phyloP scores from a whole-genome alignment of 2,329 filamentous ascomycete species.

The Neoarthrinium moseri region DNA sequence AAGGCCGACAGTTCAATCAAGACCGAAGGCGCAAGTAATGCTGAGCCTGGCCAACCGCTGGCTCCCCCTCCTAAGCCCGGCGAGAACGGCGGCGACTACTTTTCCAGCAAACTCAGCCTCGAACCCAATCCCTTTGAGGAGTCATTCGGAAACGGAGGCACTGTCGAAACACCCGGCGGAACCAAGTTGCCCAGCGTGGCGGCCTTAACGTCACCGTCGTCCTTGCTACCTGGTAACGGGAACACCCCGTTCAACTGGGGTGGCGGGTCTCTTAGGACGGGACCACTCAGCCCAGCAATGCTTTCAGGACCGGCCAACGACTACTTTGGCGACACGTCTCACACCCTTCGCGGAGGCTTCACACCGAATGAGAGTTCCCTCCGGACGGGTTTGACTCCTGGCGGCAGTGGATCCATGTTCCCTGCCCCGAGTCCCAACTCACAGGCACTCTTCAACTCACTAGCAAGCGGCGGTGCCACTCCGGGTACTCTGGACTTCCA shows the following conservation, averaged over 20 bases:
- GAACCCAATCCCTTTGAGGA: slow-evolving; percentile 98
- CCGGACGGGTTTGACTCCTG: slow-evolving; percentile 87
- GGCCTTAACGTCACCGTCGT: slow-evolving; percentile 84
- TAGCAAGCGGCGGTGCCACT: slow-evolving; percentile 80
- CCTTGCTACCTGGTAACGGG: slow-evolving; percentile 71
- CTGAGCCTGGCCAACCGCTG: slow-evolving; percentile 63
- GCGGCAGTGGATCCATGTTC: slow-evolving; percentile 96
- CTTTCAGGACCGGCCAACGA: slow-evolving; percentile 82
- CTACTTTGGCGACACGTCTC: slow-evolving; percentile 78
- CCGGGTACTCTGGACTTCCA: slow-evolving; percentile 93
- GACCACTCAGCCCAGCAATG: slow-evolving; percentile 96
- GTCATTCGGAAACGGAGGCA: slow-evolving; percentile 70
- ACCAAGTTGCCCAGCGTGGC: slow-evolving; percentile 86
- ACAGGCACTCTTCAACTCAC: slow-evolving; percentile 75
- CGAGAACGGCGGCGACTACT: slow-evolving; percentile 58
- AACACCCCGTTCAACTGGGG: slow-evolving; percentile 77
- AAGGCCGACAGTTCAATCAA: slow-evolving; percentile 48
- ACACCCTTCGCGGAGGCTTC: slow-evolving; percentile 77
- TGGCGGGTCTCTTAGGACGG: slow-evolving; percentile 81
- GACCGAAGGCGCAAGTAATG: slow-evolving; percentile 50
- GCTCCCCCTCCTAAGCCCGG: slow-evolving; percentile 68
- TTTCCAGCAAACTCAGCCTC: slow-evolving; percentile 65
- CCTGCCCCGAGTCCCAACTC: slow-evolving; percentile 86
- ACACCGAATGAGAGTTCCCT: slow-evolving; percentile 96
- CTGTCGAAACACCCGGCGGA: slow-evolving; percentile 77